Conservation (phyloP, 2,329 filamentous ascomycete species). For the Niveomyces coronatus region DNA sequence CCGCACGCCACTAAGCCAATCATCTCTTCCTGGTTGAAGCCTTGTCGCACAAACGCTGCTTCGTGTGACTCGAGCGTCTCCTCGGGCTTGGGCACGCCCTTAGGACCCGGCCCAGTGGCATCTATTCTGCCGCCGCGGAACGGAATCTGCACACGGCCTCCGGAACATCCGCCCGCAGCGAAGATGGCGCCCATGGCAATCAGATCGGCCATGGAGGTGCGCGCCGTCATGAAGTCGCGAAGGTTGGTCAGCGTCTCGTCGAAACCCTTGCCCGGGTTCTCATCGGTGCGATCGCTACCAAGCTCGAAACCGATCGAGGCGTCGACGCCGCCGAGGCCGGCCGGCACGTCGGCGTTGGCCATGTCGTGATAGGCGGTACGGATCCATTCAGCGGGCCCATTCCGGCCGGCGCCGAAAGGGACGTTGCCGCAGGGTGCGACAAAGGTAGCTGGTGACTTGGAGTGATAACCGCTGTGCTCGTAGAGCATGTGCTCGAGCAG, state of each 20-base stretch:
- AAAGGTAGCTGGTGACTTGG: conserved; percentile 10
- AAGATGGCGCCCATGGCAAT: conserved; percentile 19
- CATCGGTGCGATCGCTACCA: conserved; percentile 17
- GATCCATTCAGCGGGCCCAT: conserved; percentile 21
- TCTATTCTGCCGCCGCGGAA: conserved; percentile 13
- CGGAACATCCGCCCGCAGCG: conserved; percentile 16
- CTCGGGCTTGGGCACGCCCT: conserved; percentile 11
- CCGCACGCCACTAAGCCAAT: conserved; percentile 18
- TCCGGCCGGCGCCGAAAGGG: conserved; percentile 15
- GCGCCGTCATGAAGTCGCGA: conserved; percentile 15
- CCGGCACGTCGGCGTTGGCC: conserved; percentile 17
- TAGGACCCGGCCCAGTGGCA: conserved; percentile 10
- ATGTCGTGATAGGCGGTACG: conserved; percentile 23
- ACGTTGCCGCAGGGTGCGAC: conserved; percentile 11
- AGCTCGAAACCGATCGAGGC: conserved; percentile 22
- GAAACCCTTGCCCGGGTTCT: conserved; percentile 21
- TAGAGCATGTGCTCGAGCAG: conserved; percentile 11
- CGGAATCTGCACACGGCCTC: conserved; percentile 14
- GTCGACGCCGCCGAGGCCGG: conserved; percentile 20
- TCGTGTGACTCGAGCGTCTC: conserved; percentile 9
- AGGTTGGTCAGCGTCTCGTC: conserved; percentile 20
- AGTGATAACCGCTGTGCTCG: conserved; percentile 11
- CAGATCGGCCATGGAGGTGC: conserved; percentile 17
- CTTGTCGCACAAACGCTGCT: conserved; percentile 11
- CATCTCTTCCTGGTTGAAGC: conserved; percentile 17